phyloP scores from a whole-genome alignment of 179 eudicot species.

The Beta corolliflora region DNA sequence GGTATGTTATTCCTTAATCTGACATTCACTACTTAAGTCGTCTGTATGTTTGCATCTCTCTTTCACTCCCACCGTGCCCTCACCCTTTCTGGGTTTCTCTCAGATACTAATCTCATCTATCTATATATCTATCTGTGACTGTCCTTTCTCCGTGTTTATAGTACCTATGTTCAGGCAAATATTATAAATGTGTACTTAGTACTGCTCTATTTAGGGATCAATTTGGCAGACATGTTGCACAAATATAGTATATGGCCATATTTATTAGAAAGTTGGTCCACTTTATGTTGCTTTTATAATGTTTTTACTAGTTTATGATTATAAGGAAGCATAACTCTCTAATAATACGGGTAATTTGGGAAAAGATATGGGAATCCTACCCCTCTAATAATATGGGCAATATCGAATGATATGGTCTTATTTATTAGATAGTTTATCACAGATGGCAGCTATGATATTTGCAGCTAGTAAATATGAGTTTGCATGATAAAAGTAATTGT shows the following conservation, averaged over 20 bases:
- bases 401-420: too few relatives aligned
- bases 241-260: not conserved
- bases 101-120: not conserved
- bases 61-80: not conserved
- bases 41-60: not conserved
- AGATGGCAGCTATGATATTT: too few relatives aligned
- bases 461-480: too few relatives aligned
- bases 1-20: conserved; percentile 46
- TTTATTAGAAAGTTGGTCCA: not conserved
- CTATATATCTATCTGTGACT: not conserved
- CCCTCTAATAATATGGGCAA: too few relatives aligned
- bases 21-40: not conserved
- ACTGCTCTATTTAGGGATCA: not conserved
- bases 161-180: not conserved
- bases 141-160: not conserved
- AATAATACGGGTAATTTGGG: not conserved
- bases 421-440: too few relatives aligned
- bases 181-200: not conserved
- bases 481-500: too few relatives aligned
- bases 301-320: not conserved
- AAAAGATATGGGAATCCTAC: too few relatives aligned
- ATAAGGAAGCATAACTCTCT: not conserved
- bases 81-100: not conserved
- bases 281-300: not conserved
- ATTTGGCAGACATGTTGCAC: not conserved